Base-by-base conservation (phyloP, 768 basidiomycete species). In the Pulveroboletus sp. region DNA sequence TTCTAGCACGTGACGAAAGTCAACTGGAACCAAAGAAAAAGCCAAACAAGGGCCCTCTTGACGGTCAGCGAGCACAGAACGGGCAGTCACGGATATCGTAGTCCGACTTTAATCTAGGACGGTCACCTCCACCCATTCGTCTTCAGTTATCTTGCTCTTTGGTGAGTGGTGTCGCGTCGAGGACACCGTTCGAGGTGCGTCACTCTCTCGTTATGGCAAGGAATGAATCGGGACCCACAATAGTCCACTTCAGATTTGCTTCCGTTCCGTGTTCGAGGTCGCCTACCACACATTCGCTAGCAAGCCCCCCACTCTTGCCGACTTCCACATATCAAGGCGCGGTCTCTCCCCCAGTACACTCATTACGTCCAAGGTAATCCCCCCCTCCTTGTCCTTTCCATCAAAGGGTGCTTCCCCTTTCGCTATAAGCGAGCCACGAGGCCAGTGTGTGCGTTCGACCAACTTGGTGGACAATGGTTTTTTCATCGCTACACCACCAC, bases 271-370 rank as follows among this genome's bases (percentile, higher is more conserved):
- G 75, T 75, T 68, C 57, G 63, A 63, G 57, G 47, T 21, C n/a
- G 46, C 39, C 36, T 35, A 41, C 27, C 36, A 41, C 31, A 46
- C 2, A 44, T 31, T 39, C 32, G 31, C 48, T 21, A n/a, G 33
- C 18, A 43, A 39, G 9, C 13, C 10, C 27, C 7, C 33, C 36
- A 41, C 43, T 36, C 46, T 39, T 26, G 39, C 45, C 53, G 46
- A 57, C 57, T 14, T 51, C 47, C 50, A 56, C 51, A 35, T 45
- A 51, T 46, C 63, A 69, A 81, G 81, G 82, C 73, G 75, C 81
- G 82, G 82, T 82, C 81, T 82, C 81, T 84, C 81, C 81, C 80
- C 74, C 60, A 64, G 67, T 66, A 78, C 80, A 68, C 63, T 85
- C 83, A 55, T 82, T 83, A 71, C 69, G 60, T 66, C 57, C 70